Conservation (phyloP, 371 early-diverging fungal genomes). For the Phascolomyces articulosus region DNA sequence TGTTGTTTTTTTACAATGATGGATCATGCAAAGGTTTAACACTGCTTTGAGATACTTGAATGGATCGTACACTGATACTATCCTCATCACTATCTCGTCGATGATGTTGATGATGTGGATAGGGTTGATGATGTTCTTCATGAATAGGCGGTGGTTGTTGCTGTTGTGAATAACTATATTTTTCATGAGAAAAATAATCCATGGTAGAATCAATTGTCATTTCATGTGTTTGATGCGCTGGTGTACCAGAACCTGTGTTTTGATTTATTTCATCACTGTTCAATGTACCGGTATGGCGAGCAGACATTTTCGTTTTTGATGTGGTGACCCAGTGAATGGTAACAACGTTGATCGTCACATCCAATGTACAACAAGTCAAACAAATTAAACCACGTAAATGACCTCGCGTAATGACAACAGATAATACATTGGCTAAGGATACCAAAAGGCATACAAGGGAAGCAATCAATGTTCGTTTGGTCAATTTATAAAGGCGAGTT, state of each 20-base stretch:
- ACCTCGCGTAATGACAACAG: slow-evolving; percentile 48
- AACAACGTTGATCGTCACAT: slow-evolving; percentile 60
- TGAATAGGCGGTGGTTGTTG: background rate
- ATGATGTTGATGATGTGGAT: background rate
- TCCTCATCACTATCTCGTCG: slow-evolving; percentile 5
- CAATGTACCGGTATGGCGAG: slow-evolving; percentile 6
- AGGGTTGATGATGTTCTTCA: background rate
- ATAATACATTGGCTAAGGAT: slow-evolving; percentile 49
- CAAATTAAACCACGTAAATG: slow-evolving; percentile 56
- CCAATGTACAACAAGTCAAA: slow-evolving; percentile 53
- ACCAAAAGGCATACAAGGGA: slow-evolving; percentile 52
- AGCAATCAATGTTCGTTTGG: slow-evolving; percentile 52
- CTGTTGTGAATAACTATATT: slow-evolving; percentile 3
- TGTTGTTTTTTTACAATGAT: slow-evolving; percentile 2
- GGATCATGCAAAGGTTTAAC: slow-evolving; percentile 15
- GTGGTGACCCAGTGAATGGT: slow-evolving; percentile 36
- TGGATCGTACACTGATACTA: slow-evolving; percentile 12
- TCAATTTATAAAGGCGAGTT: slow-evolving; percentile 44
- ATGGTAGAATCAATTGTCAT: slow-evolving; percentile 4
- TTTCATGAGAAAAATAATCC: slow-evolving; percentile 4
- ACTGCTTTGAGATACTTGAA: slow-evolving; percentile 18
- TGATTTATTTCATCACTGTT: slow-evolving; percentile 2
- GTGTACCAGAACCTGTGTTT: background rate
- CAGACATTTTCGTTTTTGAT: slow-evolving; percentile 9
- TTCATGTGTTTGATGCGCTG: slow-evolving; percentile 2